phyloP scores from a whole-genome alignment of 2,329 filamentous ascomycete species.

The Aureobasidium musti region DNA sequence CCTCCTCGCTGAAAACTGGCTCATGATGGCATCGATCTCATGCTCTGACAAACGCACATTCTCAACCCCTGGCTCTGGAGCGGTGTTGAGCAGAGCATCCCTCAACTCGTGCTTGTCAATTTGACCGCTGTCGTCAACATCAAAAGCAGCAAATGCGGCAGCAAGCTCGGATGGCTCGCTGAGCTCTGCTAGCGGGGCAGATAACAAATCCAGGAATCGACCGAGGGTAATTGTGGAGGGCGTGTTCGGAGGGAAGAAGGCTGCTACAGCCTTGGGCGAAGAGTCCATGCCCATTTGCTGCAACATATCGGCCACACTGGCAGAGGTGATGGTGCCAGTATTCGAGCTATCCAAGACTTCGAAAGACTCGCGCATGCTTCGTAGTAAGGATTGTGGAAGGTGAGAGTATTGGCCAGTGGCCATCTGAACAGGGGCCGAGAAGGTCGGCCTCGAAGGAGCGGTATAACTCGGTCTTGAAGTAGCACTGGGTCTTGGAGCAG shows the following conservation, averaged over 20 bases:
- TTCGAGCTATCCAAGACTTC: conserved; percentile 89
- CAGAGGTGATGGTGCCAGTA: conserved; percentile 76
- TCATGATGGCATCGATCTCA: conserved; percentile 85
- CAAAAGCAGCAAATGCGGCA: conserved; percentile 91
- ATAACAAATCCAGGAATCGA: conserved; percentile 80
- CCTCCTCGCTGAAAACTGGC: conserved; percentile 78
- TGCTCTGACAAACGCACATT: conserved; percentile 62
- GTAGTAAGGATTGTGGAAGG: conserved; percentile 77
- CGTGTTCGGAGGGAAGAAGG: conserved; percentile 71
- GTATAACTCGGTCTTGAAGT: conserved; percentile 1
- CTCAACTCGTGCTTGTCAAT: conserved; percentile 80
- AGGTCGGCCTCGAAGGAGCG: conserved; percentile 30
- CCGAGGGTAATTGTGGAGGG: conserved; percentile 75
- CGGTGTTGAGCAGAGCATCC: conserved; percentile 79
- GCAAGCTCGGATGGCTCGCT: conserved; percentile 78
- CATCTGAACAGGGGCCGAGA: conserved; percentile 37
- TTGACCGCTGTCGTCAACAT: conserved; percentile 92
- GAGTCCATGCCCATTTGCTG: conserved; percentile 80
- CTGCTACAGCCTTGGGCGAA: conserved; percentile 67
- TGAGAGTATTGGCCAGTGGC: conserved; percentile 63
- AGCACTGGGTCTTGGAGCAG: conserved; percentile 4
- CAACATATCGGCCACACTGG: conserved; percentile 86
- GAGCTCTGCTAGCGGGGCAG: conserved; percentile 70
- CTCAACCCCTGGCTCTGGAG: conserved; percentile 68
- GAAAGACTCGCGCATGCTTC: conserved; percentile 88